These are phyloP conservation scores for Saprolegnia diclina DNA, from an alignment of 352 stramenopile genomes.

Conservation along the genomic window DNA sequence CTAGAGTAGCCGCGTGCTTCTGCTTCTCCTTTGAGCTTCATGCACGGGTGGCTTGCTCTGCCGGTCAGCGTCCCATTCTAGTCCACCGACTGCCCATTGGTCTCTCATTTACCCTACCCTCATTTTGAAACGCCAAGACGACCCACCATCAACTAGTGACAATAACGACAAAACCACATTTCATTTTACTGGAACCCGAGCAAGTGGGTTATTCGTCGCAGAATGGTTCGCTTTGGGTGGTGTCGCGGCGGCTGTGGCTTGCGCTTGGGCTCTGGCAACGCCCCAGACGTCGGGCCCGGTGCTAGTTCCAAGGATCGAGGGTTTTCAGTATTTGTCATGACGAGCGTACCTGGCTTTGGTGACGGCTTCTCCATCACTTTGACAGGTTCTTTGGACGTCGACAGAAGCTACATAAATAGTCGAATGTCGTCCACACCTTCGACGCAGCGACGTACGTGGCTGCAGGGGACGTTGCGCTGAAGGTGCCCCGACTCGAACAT, in stretches of 20 bases:
- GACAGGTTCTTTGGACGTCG: not conserved
- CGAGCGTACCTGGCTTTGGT: not conserved
- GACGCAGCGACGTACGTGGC: not conserved
- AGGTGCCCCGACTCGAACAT: slow-evolving; percentile 13
- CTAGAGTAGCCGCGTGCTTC: no score
- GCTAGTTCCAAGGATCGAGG: not conserved
- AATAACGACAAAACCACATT: no score
- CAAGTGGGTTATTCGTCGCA: not conserved
- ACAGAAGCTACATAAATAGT: not conserved
- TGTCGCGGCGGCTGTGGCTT: not conserved
- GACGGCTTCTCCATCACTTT: slow-evolving; percentile 2
- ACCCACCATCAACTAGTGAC: no score
- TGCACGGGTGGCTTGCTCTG: no score
- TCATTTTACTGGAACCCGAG: not conserved
- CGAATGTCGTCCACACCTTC: no score
- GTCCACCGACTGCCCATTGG: no score
- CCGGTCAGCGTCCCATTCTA: no score
- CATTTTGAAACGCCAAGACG: no score
- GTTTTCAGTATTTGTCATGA: not conserved
- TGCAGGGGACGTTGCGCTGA: not conserved
- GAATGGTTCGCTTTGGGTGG: not conserved
- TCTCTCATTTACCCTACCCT: no score
- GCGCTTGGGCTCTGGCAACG: not conserved
- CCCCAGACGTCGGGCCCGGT: not conserved
- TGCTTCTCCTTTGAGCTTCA: no score